Evolutionary conservation across 306 rosid species (phyloP).

Genomic region (Fagus crenata): DNA sequence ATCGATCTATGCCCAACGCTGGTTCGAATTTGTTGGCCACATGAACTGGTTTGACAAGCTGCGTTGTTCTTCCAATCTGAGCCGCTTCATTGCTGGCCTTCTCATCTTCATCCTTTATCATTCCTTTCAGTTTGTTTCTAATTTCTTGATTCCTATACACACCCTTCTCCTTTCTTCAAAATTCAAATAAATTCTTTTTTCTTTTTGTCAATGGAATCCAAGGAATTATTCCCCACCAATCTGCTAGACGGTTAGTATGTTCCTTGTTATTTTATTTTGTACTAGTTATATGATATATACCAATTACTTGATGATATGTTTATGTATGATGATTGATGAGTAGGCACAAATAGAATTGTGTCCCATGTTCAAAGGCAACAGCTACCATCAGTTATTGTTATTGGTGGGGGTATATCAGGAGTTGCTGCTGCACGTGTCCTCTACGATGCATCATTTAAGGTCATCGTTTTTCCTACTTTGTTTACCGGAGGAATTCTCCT

Average conservation of each 20-base stretch:
- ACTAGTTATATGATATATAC: too few species aligned
- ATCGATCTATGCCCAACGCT: constrained; percentile 37
- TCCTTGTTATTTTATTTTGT: background rate
- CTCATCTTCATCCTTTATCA: constrained; percentile 50
- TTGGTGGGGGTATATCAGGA: constrained; percentile 92
- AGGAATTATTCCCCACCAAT: constrained; percentile 35
- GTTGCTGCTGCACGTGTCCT: constrained; percentile 78
- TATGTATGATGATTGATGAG: constrained; percentile 17
- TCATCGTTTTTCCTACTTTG: constrained; percentile 23
- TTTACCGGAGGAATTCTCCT: too few species aligned
- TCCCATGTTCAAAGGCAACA: constrained; percentile 39
- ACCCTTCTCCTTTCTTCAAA: background rate
- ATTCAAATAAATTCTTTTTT: background rate
- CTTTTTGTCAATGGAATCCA: constrained; percentile 40
- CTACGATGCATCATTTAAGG: constrained; percentile 75
- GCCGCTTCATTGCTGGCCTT: constrained; percentile 69
- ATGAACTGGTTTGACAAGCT: constrained; percentile 51
- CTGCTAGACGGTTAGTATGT: constrained; percentile 48
- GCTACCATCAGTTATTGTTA: constrained; percentile 72
- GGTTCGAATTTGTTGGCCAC: constrained; percentile 33
- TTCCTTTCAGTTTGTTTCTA: constrained; percentile 53
- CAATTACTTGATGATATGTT: constrained; percentile 21
- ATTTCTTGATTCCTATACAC: constrained; percentile 62
- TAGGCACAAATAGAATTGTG: constrained; percentile 33
- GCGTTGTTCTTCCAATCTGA: constrained; percentile 43